Percentiles rank a stretch among this genome's conserved stretches.
These are phyloP conservation scores for Pseudopediastrum boryanum DNA, from an alignment of 139 green algal species.

Conservation along the genomic window DNA sequence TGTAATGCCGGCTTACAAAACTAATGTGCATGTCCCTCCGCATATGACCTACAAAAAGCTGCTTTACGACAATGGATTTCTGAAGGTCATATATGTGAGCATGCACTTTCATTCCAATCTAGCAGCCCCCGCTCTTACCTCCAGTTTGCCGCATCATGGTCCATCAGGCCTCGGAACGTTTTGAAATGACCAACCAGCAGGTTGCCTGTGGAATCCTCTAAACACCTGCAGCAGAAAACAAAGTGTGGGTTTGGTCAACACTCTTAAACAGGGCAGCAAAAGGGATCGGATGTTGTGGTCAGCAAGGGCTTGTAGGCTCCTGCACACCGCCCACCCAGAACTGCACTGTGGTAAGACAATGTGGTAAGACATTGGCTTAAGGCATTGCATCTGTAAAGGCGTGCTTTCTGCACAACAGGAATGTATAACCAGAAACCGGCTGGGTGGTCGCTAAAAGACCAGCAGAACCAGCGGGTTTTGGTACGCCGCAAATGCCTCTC, in stretches of 20 bases:
- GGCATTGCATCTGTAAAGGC: background rate
- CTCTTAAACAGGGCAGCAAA: background rate
- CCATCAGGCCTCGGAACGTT: slow-evolving; percentile 60
- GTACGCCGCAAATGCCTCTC: too few relatives aligned
- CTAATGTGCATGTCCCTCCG: too few relatives aligned
- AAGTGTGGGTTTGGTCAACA: background rate
- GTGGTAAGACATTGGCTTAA: background rate
- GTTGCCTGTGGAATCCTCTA: background rate
- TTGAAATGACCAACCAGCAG: slow-evolving; percentile 36
- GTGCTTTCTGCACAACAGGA: too few relatives aligned
- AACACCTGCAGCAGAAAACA: background rate
- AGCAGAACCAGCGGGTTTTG: too few relatives aligned
- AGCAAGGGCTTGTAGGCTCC: too few relatives aligned
- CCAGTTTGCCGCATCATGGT: slow-evolving; percentile 56
- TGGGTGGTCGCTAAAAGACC: too few relatives aligned
- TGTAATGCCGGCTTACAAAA: too few relatives aligned
- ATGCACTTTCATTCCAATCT: too few relatives aligned
- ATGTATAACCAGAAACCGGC: too few relatives aligned
- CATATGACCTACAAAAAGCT: too few relatives aligned
- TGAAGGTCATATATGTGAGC: too few relatives aligned
- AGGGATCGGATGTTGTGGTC: background rate
- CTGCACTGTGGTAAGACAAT: background rate
- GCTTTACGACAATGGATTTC: too few relatives aligned
- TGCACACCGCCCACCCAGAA: background rate
- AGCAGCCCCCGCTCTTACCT: slow-evolving; percentile 9